Percentiles rank a stretch among this genome's conserved stretches.
phyloP scores from a whole-genome alignment of 2,329 filamentous ascomycete genomes.

The Xylaria arbuscula region DNA sequence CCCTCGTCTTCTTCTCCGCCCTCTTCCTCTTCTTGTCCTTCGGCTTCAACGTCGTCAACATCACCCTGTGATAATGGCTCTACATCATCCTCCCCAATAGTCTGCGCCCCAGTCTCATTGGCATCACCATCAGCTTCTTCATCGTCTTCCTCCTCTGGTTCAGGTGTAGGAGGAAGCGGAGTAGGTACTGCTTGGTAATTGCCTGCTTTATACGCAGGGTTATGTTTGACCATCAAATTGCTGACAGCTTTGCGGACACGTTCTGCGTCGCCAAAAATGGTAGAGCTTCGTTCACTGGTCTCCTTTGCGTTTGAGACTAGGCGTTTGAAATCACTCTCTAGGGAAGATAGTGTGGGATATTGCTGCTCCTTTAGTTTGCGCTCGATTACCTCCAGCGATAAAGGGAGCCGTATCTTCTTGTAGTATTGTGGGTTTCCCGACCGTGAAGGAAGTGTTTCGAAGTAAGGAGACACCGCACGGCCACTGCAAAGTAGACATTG shows the following conservation, averaged over 20 bases:
- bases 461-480: slow-evolving; percentile 78
- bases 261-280: slow-evolving; percentile 85
- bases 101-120: slow-evolving; percentile 37
- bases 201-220: slow-evolving; percentile 79
- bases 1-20: slow-evolving; percentile 46
- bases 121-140: slow-evolving; percentile 36
- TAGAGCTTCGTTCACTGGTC: slow-evolving; percentile 78
- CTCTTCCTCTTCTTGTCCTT: slow-evolving; percentile 33
- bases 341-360: slow-evolving; percentile 76
- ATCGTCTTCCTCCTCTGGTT: slow-evolving; percentile 56
- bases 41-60: slow-evolving; percentile 47
- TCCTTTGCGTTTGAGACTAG: slow-evolving; percentile 90
- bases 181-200: slow-evolving; percentile 78
- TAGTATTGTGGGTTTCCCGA: slow-evolving; percentile 80
- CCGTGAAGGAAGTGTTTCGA: slow-evolving; percentile 76
- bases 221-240: slow-evolving; percentile 87
- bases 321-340: slow-evolving; percentile 88
- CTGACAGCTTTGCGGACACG: slow-evolving; percentile 86
- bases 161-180: slow-evolving; percentile 67
- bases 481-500: slow-evolving; percentile 62
- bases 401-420: slow-evolving; percentile 77
- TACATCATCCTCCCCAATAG: slow-evolving; percentile 41
- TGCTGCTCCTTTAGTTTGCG: slow-evolving; percentile 74
- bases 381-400: slow-evolving; percentile 82
- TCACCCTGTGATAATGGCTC: slow-evolving; percentile 43